phyloP scores from a whole-genome alignment of 1,284 basidiomycete genomes.

The Malassezia caprae region DNA sequence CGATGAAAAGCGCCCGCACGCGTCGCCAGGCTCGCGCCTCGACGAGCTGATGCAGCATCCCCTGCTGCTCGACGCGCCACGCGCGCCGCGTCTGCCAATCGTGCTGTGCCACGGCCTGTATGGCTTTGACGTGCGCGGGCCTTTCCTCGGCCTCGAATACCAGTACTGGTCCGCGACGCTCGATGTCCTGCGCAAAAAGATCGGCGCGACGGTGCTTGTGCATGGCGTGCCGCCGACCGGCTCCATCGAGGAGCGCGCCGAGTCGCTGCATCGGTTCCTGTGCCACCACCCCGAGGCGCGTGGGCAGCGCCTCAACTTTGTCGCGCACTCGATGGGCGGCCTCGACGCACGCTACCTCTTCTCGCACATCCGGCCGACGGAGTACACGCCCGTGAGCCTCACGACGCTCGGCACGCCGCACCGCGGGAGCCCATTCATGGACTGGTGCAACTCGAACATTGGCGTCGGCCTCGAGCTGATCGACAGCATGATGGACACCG shows the following conservation, averaged over 20 bases:
- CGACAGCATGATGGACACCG: slow-evolving; percentile 28
- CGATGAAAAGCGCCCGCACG: neutral
- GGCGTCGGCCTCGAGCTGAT: slow-evolving; percentile 43
- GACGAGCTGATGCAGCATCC: slow-evolving; percentile 12
- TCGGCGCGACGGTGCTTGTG: slow-evolving; percentile 89
- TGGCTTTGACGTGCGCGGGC: slow-evolving; percentile 79
- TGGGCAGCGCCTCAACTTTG: slow-evolving; percentile 72
- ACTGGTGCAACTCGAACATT: slow-evolving; percentile 65
- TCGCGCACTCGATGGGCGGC: slow-evolving; percentile 83
- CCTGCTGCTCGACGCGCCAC: neutral
- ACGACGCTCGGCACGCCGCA: slow-evolving; percentile 90
- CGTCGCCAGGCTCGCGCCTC: slow-evolving; percentile 4
- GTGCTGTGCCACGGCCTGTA: slow-evolving; percentile 83
- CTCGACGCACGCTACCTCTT: slow-evolving; percentile 64
- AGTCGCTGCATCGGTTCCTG: slow-evolving; percentile 67
- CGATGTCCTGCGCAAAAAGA: slow-evolving; percentile 65
- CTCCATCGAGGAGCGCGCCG: slow-evolving; percentile 73
- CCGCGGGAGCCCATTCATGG: slow-evolving; percentile 94
- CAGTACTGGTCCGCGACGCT: slow-evolving; percentile 94
- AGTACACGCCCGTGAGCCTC: slow-evolving; percentile 76
- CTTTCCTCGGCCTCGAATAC: slow-evolving; percentile 60
- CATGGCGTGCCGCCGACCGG: slow-evolving; percentile 90
- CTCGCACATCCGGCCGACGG: slow-evolving; percentile 65
- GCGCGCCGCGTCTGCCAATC: slow-evolving; percentile 62
- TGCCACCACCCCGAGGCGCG: slow-evolving; percentile 50